Percentiles rank a stretch among this genome's conserved stretches.
These are phyloP conservation scores for Malassezia caprae DNA, from an alignment of 1,284 basidiomycete species.

Conservation along the genomic window DNA sequence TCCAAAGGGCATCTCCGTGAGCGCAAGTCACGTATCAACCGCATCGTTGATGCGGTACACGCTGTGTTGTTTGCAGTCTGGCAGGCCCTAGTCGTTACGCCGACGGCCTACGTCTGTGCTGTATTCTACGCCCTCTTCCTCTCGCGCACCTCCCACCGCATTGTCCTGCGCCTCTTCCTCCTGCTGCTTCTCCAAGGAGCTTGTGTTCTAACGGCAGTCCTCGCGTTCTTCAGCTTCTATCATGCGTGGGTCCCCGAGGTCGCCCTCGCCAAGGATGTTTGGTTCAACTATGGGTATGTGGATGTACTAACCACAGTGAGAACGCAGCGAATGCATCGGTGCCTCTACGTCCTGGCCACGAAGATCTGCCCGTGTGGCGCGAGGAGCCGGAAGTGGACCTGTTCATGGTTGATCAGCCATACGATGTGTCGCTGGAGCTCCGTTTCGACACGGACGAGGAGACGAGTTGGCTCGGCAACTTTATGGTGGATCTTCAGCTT, in stretches of 20 bases:
- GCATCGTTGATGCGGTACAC: background rate
- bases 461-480: conserved; percentile 32
- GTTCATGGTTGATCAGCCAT: conserved; percentile 39
- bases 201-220: conserved; percentile 29
- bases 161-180: conserved; percentile 34
- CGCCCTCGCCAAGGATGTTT: conserved; percentile 31
- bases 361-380: conserved; percentile 19
- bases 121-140: conserved; percentile 20
- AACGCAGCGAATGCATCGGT: conserved; percentile 20
- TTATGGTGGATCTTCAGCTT: conserved; percentile 39
- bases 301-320: conserved; percentile 6
- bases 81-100: background rate
- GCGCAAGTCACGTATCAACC: background rate
- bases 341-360: conserved; percentile 14
- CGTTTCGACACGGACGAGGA: conserved; percentile 28
- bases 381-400: conserved; percentile 17
- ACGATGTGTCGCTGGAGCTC: conserved; percentile 43
- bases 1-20: background rate
- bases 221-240: conserved; percentile 44
- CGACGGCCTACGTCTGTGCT: background rate
- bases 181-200: conserved; percentile 33
- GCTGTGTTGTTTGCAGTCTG: background rate
- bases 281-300: conserved; percentile 27
- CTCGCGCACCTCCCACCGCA: conserved; percentile 39
- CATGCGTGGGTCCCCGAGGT: conserved; percentile 43